Evolutionary conservation across 2,329 filamentous ascomycete genomes (phyloP).

Genomic region (Beauveria bassiana): DNA sequence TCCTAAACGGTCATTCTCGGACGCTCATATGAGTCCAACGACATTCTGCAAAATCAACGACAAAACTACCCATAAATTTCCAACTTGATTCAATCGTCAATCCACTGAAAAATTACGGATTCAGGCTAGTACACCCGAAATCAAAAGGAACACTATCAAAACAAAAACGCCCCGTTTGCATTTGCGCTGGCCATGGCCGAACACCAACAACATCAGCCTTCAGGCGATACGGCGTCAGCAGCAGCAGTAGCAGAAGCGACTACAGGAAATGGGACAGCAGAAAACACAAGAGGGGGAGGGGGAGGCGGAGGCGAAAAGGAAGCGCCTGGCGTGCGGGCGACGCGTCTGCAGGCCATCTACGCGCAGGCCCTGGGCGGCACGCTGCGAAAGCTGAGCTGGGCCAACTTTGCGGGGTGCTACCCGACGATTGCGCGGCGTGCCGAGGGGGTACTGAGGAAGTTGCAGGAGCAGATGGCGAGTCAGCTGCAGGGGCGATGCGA

Average conservation of each 20-base stretch:
- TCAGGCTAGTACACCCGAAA: too few species aligned
- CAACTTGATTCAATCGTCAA: too few species aligned
- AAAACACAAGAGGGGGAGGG: background rate
- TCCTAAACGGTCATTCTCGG: background rate
- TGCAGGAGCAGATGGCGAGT: slow-evolving; percentile 52
- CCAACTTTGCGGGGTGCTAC: slow-evolving; percentile 54
- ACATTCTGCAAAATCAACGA: too few species aligned
- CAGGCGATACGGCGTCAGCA: background rate
- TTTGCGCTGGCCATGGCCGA: background rate
- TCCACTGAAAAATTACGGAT: too few species aligned
- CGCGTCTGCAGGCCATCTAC: slow-evolving; percentile 47
- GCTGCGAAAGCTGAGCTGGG: slow-evolving; percentile 46
- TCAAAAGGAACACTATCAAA: too few species aligned
- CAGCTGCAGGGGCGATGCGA: slow-evolving; percentile 46
- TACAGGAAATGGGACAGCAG: background rate
- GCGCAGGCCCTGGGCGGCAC: slow-evolving; percentile 44
- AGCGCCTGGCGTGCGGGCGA: slow-evolving; percentile 47
- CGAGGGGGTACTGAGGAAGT: slow-evolving; percentile 42
- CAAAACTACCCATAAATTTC: too few species aligned
- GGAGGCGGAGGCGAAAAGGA: background rate
- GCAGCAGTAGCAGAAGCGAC: too few species aligned
- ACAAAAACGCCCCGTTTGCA: too few species aligned
- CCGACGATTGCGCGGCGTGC: slow-evolving; percentile 48
- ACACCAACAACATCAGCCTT: background rate
- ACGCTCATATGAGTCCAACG: too few species aligned